A percentile compares a stretch with the other conserved stretches of the same genome.
Evolutionary conservation across 345 rosid genomes (phyloP).

Genomic region (Bruguiera parviflora): DNA sequence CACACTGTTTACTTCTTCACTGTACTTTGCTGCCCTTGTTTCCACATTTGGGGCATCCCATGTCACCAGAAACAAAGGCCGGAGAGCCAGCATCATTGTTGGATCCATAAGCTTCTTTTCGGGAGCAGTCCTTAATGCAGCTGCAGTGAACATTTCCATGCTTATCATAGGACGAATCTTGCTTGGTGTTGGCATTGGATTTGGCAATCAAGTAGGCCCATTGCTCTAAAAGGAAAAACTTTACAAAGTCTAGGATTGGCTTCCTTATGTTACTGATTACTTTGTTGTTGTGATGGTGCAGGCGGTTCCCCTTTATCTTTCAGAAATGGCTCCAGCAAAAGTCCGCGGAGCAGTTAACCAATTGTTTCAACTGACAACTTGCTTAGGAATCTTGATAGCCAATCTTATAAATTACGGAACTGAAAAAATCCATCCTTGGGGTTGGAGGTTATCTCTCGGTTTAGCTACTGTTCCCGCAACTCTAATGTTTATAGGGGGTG

Average conservation of each 20-base stretch:
- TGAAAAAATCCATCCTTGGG: slow-evolving; percentile 51
- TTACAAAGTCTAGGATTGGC: too few species aligned
- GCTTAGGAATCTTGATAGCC: slow-evolving; percentile 74
- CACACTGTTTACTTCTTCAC: slow-evolving; percentile 80
- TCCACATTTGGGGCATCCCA: slow-evolving; percentile 74
- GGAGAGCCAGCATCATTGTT: slow-evolving; percentile 64
- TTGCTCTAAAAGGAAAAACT: too few species aligned
- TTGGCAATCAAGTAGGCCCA: slow-evolving; percentile 68
- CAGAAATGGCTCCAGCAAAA: slow-evolving; percentile 92
- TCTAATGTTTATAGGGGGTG: slow-evolving; percentile 27
- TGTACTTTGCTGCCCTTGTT: slow-evolving; percentile 80
- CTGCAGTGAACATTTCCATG: slow-evolving; percentile 60
- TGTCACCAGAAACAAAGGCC: slow-evolving; percentile 58
- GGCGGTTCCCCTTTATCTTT: slow-evolving; percentile 85
- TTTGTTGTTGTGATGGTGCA: slow-evolving; percentile 19
- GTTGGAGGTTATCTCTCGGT: slow-evolving; percentile 40
- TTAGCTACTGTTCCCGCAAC: slow-evolving; percentile 38
- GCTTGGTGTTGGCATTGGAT: slow-evolving; percentile 81
- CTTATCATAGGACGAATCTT: slow-evolving; percentile 64
- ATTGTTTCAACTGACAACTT: slow-evolving; percentile 79
- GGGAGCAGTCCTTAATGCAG: slow-evolving; percentile 70
- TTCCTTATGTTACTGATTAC: not conserved
- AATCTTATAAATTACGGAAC: slow-evolving; percentile 67
- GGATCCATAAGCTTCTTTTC: slow-evolving; percentile 78
- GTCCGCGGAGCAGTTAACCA: slow-evolving; percentile 77